Evolutionary conservation across 441 rosid genomes (phyloP).

Genomic region (Populus hybrid): DNA sequence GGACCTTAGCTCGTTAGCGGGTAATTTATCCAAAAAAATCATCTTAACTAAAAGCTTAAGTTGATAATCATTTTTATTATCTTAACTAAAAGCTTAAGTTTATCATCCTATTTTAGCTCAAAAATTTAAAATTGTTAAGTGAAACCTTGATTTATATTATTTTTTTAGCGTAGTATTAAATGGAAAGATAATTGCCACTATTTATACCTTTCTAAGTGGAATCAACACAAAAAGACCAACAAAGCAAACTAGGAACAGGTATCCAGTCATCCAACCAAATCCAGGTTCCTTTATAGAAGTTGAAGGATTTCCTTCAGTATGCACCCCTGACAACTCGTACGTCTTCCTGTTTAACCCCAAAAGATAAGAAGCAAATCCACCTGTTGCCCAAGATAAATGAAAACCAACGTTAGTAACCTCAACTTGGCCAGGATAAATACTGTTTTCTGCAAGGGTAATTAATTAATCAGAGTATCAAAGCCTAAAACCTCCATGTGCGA

Average conservation of each 20-base stretch:
- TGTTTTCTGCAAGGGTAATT: neutral
- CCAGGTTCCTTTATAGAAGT: slow-evolving; percentile 71
- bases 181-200: neutral
- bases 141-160: too few relatives aligned
- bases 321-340: slow-evolving; percentile 59
- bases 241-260: slow-evolving; percentile 70
- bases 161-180: neutral
- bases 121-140: too few relatives aligned
- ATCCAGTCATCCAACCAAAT: slow-evolving; percentile 85
- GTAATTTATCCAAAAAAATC: too few relatives aligned
- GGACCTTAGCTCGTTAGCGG: neutral
- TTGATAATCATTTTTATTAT: too few relatives aligned
- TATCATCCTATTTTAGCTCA: too few relatives aligned
- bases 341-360: slow-evolving; percentile 77
- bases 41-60: too few relatives aligned
- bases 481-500: slow-evolving; percentile 69
- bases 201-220: slow-evolving; percentile 80
- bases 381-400: slow-evolving; percentile 26
- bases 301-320: slow-evolving; percentile 64
- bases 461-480: neutral
- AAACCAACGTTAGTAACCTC: neutral
- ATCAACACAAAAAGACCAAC: slow-evolving; percentile 85
- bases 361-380: slow-evolving; percentile 91
- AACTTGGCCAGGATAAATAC: neutral
- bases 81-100: too few relatives aligned